Percentiles rank a stretch among this genome's conserved stretches.
These are phyloP conservation scores for Fusarium buxicola DNA, from an alignment of 2,329 filamentous ascomycete species.

Conservation along the genomic window DNA sequence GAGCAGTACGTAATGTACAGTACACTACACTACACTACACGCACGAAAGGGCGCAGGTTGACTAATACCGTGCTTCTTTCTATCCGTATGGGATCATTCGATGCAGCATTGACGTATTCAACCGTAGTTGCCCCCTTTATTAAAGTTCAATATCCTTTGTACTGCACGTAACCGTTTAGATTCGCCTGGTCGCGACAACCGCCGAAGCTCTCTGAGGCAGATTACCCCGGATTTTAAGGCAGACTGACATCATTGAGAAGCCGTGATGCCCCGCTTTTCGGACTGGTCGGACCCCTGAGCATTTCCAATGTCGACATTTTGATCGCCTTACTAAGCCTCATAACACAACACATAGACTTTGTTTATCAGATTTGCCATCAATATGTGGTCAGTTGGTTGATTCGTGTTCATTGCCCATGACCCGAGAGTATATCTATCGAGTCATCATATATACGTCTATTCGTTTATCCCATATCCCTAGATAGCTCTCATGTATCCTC, in stretches of 20 bases:
- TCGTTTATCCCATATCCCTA: slow-evolving; percentile 15
- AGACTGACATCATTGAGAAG: slow-evolving; percentile 35
- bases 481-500: slow-evolving; percentile 18
- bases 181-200: too few species aligned
- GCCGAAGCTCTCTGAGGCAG: too few species aligned
- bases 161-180: background rate
- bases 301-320: slow-evolving; percentile 10
- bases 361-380: slow-evolving; percentile 5
- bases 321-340: too few species aligned
- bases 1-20: too few species aligned
- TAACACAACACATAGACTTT: background rate
- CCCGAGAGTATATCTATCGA: slow-evolving; percentile 10
- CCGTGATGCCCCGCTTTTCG: slow-evolving; percentile 16
- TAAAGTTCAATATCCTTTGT: background rate
- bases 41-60: too few species aligned
- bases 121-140: background rate
- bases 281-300: slow-evolving; percentile 10
- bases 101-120: slow-evolving; percentile 5
- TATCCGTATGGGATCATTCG: slow-evolving; percentile 12
- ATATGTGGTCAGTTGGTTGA: background rate
- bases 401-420: slow-evolving; percentile 21
- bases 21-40: too few species aligned
- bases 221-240: slow-evolving; percentile 39
- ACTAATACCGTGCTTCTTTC: background rate
- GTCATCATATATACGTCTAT: slow-evolving; percentile 6